Percentiles rank a stretch among this genome's conserved stretches.
phyloP scores from a whole-genome alignment of 768 basidiomycete species.

The Tylopilus plumbeoviolaceoides region DNA sequence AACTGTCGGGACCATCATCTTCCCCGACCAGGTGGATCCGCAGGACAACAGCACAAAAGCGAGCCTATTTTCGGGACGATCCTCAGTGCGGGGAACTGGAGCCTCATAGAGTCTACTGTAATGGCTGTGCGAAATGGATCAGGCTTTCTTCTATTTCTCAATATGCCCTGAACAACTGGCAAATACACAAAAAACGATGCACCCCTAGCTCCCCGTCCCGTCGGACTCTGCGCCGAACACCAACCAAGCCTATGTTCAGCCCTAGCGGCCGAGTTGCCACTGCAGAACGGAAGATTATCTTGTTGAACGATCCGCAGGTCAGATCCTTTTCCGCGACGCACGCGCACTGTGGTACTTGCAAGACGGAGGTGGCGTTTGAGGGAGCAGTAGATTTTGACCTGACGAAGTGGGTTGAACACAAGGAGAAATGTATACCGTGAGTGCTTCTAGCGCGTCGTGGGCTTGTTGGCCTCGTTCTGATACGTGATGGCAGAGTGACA shows the following conservation, averaged over 20 bases:
- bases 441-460: constrained; percentile 10
- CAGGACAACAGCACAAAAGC: constrained; percentile 40
- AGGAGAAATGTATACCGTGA: constrained; percentile 43
- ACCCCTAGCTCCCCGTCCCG: constrained; percentile 36
- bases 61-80: constrained; percentile 51
- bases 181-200: constrained; percentile 47
- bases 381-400: constrained; percentile 58
- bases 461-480: background rate
- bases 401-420: constrained; percentile 61
- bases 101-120: constrained; percentile 52
- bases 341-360: constrained; percentile 54
- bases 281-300: constrained; percentile 54
- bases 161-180: constrained; percentile 54
- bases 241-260: constrained; percentile 30
- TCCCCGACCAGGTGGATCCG: constrained; percentile 20
- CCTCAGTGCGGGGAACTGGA: constrained; percentile 47
- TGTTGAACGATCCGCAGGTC: constrained; percentile 64
- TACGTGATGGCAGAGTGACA: constrained; percentile 11
- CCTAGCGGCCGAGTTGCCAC: constrained; percentile 58
- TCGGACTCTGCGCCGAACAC: constrained; percentile 16
- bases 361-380: constrained; percentile 38
- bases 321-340: constrained; percentile 41
- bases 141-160: constrained; percentile 36
- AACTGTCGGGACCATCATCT: background rate
- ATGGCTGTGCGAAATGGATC: constrained; percentile 62